phyloP scores from a whole-genome alignment of 1,139 yeast genomes.

The Scheffersomyces segobiensis region DNA sequence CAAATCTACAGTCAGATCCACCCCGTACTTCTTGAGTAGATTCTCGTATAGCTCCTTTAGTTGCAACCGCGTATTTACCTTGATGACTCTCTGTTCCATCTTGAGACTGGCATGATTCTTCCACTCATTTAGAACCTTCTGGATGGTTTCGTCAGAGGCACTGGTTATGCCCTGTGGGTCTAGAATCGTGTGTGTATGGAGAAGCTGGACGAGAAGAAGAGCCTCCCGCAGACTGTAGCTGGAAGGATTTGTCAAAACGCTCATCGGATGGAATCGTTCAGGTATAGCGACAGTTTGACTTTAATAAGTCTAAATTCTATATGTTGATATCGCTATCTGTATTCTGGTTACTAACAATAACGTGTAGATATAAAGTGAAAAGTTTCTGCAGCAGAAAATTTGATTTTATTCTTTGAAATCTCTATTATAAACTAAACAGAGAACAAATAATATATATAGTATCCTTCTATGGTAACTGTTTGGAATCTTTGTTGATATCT shows the following conservation, averaged over 20 bases:
- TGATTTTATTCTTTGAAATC: background rate
- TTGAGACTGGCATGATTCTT: conserved; percentile 17
- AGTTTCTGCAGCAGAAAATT: background rate
- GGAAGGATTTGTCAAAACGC: conserved; percentile 8
- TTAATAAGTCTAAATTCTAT: no score
- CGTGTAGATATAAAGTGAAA: background rate
- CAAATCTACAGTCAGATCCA: conserved; percentile 21
- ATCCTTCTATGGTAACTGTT: no score
- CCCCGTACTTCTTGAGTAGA: conserved; percentile 16
- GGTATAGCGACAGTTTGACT: background rate
- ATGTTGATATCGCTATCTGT: background rate
- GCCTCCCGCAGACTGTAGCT: conserved; percentile 19
- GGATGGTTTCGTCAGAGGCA: conserved; percentile 10
- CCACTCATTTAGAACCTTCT: conserved; percentile 17
- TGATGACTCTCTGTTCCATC: conserved; percentile 10
- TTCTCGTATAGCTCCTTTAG: conserved; percentile 15
- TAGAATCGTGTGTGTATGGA: conserved; percentile 19
- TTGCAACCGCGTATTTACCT: conserved; percentile 12
- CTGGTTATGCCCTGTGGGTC: conserved; percentile 13
- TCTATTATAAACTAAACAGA: background rate
- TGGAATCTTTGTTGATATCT: no score
- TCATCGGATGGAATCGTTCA: background rate
- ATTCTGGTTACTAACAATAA: background rate
- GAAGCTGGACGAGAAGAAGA: conserved; percentile 23
- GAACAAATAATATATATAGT: background rate